Conservation (phyloP, 179 eudicot genomes). For the Beta lomatogona region DNA sequence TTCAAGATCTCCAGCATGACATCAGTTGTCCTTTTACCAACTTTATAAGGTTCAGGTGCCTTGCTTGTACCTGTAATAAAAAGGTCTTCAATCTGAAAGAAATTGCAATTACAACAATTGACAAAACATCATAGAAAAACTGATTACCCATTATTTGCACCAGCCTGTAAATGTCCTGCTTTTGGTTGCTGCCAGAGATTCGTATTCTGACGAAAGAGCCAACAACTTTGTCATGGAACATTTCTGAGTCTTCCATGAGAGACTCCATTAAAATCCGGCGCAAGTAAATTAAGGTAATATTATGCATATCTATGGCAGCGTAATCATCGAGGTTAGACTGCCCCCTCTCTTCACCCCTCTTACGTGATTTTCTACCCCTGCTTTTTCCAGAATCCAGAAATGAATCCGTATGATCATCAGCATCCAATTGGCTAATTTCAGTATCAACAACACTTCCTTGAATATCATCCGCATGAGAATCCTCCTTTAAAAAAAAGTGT, state of each 20-base stretch:
- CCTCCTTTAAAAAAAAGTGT: slow-evolving; percentile 78
- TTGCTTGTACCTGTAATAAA: slow-evolving; percentile 69
- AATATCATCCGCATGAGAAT: slow-evolving; percentile 69
- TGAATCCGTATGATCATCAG: slow-evolving; percentile 58
- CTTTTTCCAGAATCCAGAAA: slow-evolving; percentile 49
- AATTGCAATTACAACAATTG: not conserved
- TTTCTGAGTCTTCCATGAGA: slow-evolving; percentile 75
- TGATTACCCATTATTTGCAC: slow-evolving; percentile 91
- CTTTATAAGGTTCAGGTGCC: slow-evolving; percentile 76
- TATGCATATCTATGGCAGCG: slow-evolving; percentile 97
- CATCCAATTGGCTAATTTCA: slow-evolving; percentile 58
- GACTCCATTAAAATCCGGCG: slow-evolving; percentile 87
- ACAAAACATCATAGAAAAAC: not conserved
- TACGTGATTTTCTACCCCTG: slow-evolving; percentile 70
- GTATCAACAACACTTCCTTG: slow-evolving; percentile 79
- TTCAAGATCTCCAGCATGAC: slow-evolving; percentile 85
- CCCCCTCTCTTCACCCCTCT: slow-evolving; percentile 58
- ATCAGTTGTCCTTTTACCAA: slow-evolving; percentile 85
- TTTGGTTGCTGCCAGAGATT: slow-evolving; percentile 78
- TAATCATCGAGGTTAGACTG: slow-evolving; percentile 95
- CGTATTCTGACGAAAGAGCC: slow-evolving; percentile 95
- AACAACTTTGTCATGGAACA: slow-evolving; percentile 68
- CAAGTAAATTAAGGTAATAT: slow-evolving; percentile 78
- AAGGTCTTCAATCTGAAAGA: slow-evolving; percentile 22
- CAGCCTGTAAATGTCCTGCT: slow-evolving; percentile 92